Conservation (phyloP, 441 rosid genomes). For the Isatis lusitanica region DNA sequence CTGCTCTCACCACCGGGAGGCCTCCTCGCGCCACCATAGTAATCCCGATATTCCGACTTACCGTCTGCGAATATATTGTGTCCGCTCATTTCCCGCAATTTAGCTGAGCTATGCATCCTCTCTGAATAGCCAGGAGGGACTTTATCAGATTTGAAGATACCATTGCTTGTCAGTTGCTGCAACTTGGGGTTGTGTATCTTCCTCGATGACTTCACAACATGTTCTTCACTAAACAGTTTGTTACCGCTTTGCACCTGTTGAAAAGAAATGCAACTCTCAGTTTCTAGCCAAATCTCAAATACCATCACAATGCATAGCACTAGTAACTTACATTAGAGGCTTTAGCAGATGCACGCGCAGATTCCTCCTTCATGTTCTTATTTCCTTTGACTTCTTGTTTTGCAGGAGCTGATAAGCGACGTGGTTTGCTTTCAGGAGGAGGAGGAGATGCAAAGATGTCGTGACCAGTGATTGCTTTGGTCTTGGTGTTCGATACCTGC, state of each 20-base stretch:
- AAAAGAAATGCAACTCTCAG: not conserved
- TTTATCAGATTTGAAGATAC: conserved; percentile 54
- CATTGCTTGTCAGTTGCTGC: conserved; percentile 58
- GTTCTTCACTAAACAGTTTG: conserved; percentile 9
- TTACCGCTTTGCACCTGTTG: conserved; percentile 22
- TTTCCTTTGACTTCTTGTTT: conserved; percentile 39
- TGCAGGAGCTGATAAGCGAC: conserved; percentile 40
- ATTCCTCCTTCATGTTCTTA: conserved; percentile 51
- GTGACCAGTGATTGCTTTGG: conserved; percentile 56
- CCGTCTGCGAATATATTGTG: conserved; percentile 66
- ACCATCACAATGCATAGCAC: conserved; percentile 3
- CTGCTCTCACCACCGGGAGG: conserved; percentile 84
- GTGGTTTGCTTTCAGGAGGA: conserved; percentile 54
- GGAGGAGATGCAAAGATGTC: conserved; percentile 53
- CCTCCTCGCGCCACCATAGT: conserved; percentile 63
- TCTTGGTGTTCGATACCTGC: conserved; percentile 53
- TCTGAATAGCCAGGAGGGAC: conserved; percentile 52
- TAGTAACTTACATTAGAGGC: conserved; percentile 61
- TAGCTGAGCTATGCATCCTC: conserved; percentile 57
- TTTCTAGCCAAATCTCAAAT: not conserved
- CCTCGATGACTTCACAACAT: conserved; percentile 44
- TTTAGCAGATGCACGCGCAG: conserved; percentile 67
- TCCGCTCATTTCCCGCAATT: conserved; percentile 62
- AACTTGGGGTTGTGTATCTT: conserved; percentile 58
- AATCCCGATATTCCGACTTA: conserved; percentile 56